Percentiles rank a stretch among this genome's conserved stretches.
phyloP scores from a whole-genome alignment of 2,329 filamentous ascomycete genomes.

The Dactylellina haptotyla region DNA sequence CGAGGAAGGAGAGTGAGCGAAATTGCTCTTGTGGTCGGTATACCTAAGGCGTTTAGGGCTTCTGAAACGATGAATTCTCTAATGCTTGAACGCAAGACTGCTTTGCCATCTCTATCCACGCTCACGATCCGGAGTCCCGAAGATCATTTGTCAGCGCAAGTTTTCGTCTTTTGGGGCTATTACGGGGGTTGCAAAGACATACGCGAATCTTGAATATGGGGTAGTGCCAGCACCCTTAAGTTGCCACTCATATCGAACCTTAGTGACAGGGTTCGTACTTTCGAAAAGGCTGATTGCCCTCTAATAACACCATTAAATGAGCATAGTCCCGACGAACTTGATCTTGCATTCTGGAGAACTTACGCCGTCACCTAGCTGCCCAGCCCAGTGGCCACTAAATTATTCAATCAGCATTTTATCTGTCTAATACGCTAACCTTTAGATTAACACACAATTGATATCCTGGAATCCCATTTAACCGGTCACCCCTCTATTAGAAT shows the following conservation, averaged over 20 bases:
- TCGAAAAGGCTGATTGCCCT: conserved; percentile 95
- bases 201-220: conserved; percentile 91
- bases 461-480: conserved; percentile 37
- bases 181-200: not conserved
- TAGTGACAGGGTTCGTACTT: conserved; percentile 76
- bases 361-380: conserved; percentile 88
- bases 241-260: conserved; percentile 85
- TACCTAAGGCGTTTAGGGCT: conserved; percentile 80
- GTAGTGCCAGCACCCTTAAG: conserved; percentile 93
- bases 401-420: conserved; percentile 9
- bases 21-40: conserved; percentile 86
- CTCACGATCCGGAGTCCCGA: not conserved
- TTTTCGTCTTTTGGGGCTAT: too few species aligned
- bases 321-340: not conserved
- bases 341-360: conserved; percentile 34
- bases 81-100: conserved; percentile 90
- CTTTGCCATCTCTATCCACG: conserved; percentile 76
- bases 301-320: conserved; percentile 54
- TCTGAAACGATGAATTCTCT: conserved; percentile 94
- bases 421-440: not conserved
- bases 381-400: conserved; percentile 82
- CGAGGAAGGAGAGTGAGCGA: conserved; percentile 81
- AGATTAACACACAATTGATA: conserved; percentile 41
- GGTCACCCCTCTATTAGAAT: too few species aligned
- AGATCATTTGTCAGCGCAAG: not conserved